Percentiles rank a stretch among this genome's conserved stretches.
Evolutionary conservation across 129 eudicot genomes (phyloP).

Genomic region (Centrapalus pauciflorus): DNA sequence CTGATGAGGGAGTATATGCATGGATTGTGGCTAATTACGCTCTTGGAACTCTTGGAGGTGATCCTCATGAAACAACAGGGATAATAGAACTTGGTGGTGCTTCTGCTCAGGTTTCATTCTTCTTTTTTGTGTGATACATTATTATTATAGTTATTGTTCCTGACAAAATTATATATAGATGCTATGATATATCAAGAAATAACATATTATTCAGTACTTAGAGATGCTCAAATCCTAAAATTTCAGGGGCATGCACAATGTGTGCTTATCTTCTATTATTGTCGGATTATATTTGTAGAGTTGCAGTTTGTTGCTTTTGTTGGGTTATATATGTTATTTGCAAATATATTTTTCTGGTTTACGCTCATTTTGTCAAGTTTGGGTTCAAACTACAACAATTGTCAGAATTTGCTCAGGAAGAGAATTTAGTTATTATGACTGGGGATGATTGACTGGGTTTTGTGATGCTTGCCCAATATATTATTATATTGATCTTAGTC

Average conservation of each 20-base stretch:
- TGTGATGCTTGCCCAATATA: neutral
- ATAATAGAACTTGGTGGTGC: slow-evolving; percentile 99
- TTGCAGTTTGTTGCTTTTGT: no score
- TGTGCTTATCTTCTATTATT: neutral
- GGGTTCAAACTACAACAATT: neutral
- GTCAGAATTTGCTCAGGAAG: neutral
- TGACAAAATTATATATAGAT: neutral
- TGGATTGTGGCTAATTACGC: slow-evolving; percentile 99
- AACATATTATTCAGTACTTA: neutral
- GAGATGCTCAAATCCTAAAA: neutral
- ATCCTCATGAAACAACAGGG: slow-evolving; percentile 81
- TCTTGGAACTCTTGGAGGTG: slow-evolving; percentile 89
- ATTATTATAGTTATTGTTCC: neutral
- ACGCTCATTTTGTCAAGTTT: neutral
- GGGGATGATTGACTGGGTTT: neutral
- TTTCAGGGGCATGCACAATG: neutral
- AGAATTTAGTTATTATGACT: neutral
- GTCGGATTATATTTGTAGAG: neutral
- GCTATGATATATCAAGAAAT: neutral
- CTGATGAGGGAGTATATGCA: slow-evolving; percentile 94
- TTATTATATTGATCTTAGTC: neutral
- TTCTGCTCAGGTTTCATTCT: slow-evolving; percentile 76
- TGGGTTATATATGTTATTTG: no score
- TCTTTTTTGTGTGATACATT: neutral
- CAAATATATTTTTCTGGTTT: neutral